These are phyloP conservation scores for Coemansia sp. DNA, from an alignment of 192 early-diverging fungal genomes.

Conservation along the genomic window DNA sequence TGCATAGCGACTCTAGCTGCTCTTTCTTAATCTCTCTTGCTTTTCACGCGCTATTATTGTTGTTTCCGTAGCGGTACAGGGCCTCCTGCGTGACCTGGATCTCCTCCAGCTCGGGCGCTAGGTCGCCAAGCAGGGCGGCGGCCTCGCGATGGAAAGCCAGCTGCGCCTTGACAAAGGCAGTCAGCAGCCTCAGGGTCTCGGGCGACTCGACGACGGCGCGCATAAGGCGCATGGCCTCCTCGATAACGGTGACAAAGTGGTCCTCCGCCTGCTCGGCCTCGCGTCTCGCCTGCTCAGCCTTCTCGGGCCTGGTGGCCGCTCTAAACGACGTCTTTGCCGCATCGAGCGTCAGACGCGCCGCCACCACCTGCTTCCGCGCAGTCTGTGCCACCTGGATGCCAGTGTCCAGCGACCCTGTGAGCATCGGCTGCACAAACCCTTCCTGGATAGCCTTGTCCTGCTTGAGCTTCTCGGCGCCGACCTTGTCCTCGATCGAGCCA, in stretches of 20 bases:
- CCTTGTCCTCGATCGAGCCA: slow-evolving; percentile 76
- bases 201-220: slow-evolving; percentile 83
- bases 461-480: slow-evolving; percentile 74
- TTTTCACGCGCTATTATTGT: slow-evolving; percentile 2
- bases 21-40: too few species aligned
- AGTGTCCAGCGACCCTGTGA: too few species aligned
- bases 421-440: slow-evolving; percentile 76
- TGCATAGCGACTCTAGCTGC: too few species aligned
- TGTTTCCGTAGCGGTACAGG: slow-evolving; percentile 62
- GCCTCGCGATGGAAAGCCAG: slow-evolving; percentile 81
- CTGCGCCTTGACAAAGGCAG: slow-evolving; percentile 85
- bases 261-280: slow-evolving; percentile 94
- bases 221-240: slow-evolving; percentile 95
- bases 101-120: slow-evolving; percentile 93
- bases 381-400: slow-evolving; percentile 79
- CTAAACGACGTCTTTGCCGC: slow-evolving; percentile 77
- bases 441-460: slow-evolving; percentile 69
- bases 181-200: slow-evolving; percentile 76
- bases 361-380: slow-evolving; percentile 79
- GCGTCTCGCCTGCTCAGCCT: slow-evolving; percentile 66
- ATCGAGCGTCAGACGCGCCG: slow-evolving; percentile 82
- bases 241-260: slow-evolving; percentile 91
- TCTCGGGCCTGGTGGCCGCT: slow-evolving; percentile 64
- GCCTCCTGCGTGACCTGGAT: slow-evolving; percentile 92
- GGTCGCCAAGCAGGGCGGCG: slow-evolving; percentile 62